A percentile compares a stretch with the other conserved stretches of the same genome.
phyloP scores from a whole-genome alignment of 164 flowering plant species.

The Piper longum region DNA sequence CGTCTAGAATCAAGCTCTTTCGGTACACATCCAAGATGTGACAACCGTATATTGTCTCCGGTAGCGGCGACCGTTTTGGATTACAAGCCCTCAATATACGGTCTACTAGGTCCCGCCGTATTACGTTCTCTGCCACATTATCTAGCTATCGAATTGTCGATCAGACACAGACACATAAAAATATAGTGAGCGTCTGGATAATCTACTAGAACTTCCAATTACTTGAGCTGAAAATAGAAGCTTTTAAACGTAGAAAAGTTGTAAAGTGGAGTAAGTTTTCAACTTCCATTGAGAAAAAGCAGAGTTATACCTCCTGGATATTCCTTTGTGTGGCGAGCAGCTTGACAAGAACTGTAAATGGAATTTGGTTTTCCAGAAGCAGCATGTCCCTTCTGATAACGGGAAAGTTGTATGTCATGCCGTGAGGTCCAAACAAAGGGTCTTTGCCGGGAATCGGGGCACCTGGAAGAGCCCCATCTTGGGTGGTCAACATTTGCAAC shows the following conservation, averaged over 20 bases:
- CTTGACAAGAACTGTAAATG: constrained; percentile 2
- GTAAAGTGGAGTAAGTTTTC: not conserved
- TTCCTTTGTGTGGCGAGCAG: not conserved
- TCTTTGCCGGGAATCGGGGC: not conserved
- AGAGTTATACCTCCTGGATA: not conserved
- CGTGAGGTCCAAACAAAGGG: constrained; percentile 9
- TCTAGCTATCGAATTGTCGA: not conserved
- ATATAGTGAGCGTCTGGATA: not conserved
- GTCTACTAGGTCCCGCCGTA: not conserved
- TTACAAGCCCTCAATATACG: not conserved
- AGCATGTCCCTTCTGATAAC: constrained; percentile 8
- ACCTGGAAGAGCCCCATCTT: too few relatives aligned
- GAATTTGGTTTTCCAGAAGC: constrained; percentile 15
- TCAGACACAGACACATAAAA: not conserved
- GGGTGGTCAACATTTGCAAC: constrained; percentile 2
- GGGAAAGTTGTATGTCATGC: not conserved
- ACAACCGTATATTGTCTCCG: not conserved
- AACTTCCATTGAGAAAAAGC: not conserved
- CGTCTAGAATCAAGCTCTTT: constrained; percentile 7
- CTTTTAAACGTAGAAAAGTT: too few relatives aligned
- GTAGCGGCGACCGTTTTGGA: not conserved
- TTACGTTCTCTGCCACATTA: not conserved
- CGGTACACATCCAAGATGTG: constrained; percentile 10
- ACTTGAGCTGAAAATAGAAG: not conserved
- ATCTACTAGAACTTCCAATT: too few relatives aligned